Base-by-base conservation (phyloP, 2,329 filamentous ascomycete species). In the Cordyceps farinosa region DNA sequence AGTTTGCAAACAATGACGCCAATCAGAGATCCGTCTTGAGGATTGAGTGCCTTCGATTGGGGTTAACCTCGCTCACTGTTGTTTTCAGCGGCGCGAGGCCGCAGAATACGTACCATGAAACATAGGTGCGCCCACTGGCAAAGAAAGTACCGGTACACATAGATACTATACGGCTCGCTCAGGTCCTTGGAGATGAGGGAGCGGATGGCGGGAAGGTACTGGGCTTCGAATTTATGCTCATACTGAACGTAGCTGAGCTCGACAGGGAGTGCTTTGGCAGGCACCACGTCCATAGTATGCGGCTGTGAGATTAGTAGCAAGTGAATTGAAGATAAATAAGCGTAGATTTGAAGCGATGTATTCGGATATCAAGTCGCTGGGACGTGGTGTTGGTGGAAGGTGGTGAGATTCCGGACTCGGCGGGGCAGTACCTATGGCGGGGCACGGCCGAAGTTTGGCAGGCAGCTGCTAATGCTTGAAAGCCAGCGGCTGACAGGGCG, bases 41-140 rank as follows among this genome's bases (percentile, higher is more conserved):
- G 83, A 66, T 90, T 82, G 51, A 87, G 71, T 7, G 85, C 85
- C 86, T 89, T 30, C 3, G 44, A 36, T 27, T 61, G 34, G 60
- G 40, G 62, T 51, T 13, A 55, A 50, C 45, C 45, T 38, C 17
- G 48, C 15, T 50, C 38, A 22, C 17, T 9, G 57, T n/a, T 34
- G 22, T 17, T 30, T 66, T 71, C 65, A 40, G 42, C 11, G n/a
- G 47, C n/a, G 11, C 50, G 34, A 54, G 47, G n/a, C 29, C 40
- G 44, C 52, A 7, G 38, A 40, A 57, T 50, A 60, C 73, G 40
- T 78, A 94, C 92, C 87, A 98, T 91, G 77, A 92, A 98, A 77
- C 95, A 99, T n/a, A 99, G 80, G 72, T 98, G 90, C 5, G 91
- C 90, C 95, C 95, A 99, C 84, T 98, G 92, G 73, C 96, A 97